Base-by-base conservation (phyloP, 1,284 basidiomycete species). In the Singerocomus inundabilis region DNA sequence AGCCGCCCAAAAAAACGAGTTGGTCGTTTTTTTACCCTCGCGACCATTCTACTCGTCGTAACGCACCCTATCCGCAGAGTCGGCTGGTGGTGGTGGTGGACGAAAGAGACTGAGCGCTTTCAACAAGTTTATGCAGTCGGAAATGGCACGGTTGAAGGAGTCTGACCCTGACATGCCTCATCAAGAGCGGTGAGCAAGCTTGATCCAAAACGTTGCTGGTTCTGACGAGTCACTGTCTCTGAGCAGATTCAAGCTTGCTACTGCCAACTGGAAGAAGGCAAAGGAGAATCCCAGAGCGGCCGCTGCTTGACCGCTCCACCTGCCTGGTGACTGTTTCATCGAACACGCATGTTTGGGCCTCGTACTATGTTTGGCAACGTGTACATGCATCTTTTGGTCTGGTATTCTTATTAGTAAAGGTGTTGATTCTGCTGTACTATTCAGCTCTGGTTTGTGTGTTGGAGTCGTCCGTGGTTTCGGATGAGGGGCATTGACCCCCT, bases 101-200 rank as follows among this genome's bases (percentile, higher is more conserved):
- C 70, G 70, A 52, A 80, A 78, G 66, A 80, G 79, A 60, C 72
- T 87, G 41, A 83, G 82, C 31, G 76, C 79, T 10, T 90, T 86
- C 71, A 89, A 89, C 67, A 86, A 83, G 65, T 90, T 84, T 67
- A 88, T 89, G 85, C 84, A 86, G 72, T 72, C 75, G 18, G 88
- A 90, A 64, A 80, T 89, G 72, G 81, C 82, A 39, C 81, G 85
- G 45, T 73, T 90, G 62, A 88, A 85, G 73, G 82, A 84, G 59
- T 71, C 78, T 12, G 77, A 86, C 56, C 87, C 87, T 37, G 78
- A 84, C 49, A 78, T 87, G 60, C 64, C 77, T 39, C 87, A 88
- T 68, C 79, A 80, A 61, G 85, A 88, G 48, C 76, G 87, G 88
- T 88, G 64, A 60, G 76, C 57, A 51, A 28, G 6, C 46, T 44